Conservation (phyloP, 1,284 basidiomycete species). For the Ceratorhiza oryzae-sativae region DNA sequence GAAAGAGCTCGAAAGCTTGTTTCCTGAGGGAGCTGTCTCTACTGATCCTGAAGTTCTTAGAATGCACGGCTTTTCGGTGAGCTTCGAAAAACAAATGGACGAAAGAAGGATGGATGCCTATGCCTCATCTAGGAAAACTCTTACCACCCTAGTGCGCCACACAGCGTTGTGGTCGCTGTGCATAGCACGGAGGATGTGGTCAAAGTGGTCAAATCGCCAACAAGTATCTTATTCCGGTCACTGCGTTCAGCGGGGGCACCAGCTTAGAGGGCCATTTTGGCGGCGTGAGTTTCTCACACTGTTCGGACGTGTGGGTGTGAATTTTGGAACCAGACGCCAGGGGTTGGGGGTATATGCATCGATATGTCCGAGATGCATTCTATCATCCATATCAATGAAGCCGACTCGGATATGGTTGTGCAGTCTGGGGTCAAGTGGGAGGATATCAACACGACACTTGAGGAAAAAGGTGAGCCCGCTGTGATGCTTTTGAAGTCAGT, state of each 20-base stretch:
- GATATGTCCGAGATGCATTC: slow-evolving; percentile 87
- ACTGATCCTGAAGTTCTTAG: slow-evolving; percentile 40
- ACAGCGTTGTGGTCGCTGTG: slow-evolving; percentile 55
- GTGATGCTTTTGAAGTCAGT: neutral
- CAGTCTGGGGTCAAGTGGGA: slow-evolving; percentile 87
- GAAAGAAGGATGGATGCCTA: neutral
- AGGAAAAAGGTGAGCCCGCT: slow-evolving; percentile 57
- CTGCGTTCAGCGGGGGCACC: slow-evolving; percentile 74
- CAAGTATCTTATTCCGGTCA: slow-evolving; percentile 71
- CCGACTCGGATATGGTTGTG: slow-evolving; percentile 81
- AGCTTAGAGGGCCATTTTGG: slow-evolving; percentile 71
- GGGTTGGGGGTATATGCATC: slow-evolving; percentile 78
- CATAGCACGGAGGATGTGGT: slow-evolving; percentile 70
- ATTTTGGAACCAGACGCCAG: slow-evolving; percentile 26
- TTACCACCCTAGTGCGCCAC: slow-evolving; percentile 52
- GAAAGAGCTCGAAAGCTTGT: slow-evolving; percentile 17
- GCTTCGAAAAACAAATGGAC: neutral
- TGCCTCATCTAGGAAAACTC: slow-evolving; percentile 26
- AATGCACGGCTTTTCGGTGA: slow-evolving; percentile 43
- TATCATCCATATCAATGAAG: slow-evolving; percentile 79
- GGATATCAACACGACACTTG: slow-evolving; percentile 79
- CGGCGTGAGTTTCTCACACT: slow-evolving; percentile 54
- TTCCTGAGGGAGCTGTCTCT: slow-evolving; percentile 28
- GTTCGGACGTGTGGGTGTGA: neutral
- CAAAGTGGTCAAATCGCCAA: slow-evolving; percentile 69